Percentiles rank a stretch among this genome's conserved stretches.
These are phyloP conservation scores for Xylariaceae sp. DNA, from an alignment of 2,329 filamentous ascomycete genomes.

Conservation along the genomic window DNA sequence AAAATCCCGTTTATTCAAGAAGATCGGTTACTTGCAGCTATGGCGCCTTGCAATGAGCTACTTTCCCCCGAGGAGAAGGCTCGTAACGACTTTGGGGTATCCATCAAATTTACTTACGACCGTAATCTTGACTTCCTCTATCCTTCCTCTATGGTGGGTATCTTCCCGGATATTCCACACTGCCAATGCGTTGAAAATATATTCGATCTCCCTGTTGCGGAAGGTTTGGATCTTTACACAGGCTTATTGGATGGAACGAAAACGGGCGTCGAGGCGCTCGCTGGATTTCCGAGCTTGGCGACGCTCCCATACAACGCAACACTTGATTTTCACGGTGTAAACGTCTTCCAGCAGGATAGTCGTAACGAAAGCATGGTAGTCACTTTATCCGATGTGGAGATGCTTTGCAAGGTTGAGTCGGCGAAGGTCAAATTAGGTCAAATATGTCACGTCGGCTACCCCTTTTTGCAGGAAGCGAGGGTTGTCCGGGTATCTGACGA, in stretches of 20 bases:
- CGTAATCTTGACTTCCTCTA: conserved; percentile 74
- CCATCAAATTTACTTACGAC: conserved; percentile 87
- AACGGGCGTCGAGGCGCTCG: conserved; percentile 75
- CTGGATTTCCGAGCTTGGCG: conserved; percentile 87
- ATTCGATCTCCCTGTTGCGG: conserved; percentile 88
- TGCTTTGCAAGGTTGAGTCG: conserved; percentile 62
- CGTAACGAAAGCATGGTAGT: conserved; percentile 95
- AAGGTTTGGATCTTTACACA: conserved; percentile 79
- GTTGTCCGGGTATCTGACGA: conserved; percentile 87
- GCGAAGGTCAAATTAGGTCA: conserved; percentile 79
- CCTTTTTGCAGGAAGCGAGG: conserved; percentile 91
- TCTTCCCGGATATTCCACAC: conserved; percentile 82
- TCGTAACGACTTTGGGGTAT: conserved; percentile 87
- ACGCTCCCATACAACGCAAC: conserved; percentile 78
- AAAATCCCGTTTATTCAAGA: conserved; percentile 99
- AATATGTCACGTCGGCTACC: conserved; percentile 86
- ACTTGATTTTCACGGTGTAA: conserved; percentile 83
- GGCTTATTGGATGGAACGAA: conserved; percentile 82
- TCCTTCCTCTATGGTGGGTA: conserved; percentile 78
- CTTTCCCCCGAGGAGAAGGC: conserved; percentile 74
- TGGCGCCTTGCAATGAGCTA: conserved; percentile 75
- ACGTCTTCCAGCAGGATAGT: conserved; percentile 92
- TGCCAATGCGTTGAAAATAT: conserved; percentile 95
- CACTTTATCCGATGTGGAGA: conserved; percentile 71
- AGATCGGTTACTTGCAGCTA: conserved; percentile 74